A percentile compares a stretch with the other conserved stretches of the same genome.
These are phyloP conservation scores for Phytophthora boehmeriae DNA, from an alignment of 352 stramenopile genomes.

Conservation along the genomic window DNA sequence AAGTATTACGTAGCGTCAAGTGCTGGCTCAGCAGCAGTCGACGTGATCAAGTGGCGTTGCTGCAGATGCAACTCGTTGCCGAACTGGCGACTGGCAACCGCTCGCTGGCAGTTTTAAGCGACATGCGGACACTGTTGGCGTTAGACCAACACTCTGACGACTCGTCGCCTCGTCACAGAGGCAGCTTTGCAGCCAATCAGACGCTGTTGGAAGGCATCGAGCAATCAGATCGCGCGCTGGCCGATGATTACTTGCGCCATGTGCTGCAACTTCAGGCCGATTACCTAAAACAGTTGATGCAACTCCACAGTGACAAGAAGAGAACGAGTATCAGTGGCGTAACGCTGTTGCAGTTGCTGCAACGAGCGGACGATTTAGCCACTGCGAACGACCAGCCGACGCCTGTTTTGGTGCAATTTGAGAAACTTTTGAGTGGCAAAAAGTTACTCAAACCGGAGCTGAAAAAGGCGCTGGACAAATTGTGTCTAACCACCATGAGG, in stretches of 20 bases:
- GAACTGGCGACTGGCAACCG: constrained; percentile 65
- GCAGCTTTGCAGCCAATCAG: constrained; percentile 46
- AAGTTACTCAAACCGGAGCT: constrained; percentile 62
- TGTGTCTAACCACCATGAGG: constrained; percentile 69
- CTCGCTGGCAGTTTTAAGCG: constrained; percentile 58
- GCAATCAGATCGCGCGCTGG: constrained; percentile 62
- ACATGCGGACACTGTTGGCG: constrained; percentile 59
- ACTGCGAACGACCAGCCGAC: constrained; percentile 47
- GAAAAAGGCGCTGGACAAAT: constrained; percentile 67
- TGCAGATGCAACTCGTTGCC: constrained; percentile 78
- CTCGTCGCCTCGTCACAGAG: constrained; percentile 17
- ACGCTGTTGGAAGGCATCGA: constrained; percentile 50
- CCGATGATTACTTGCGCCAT: constrained; percentile 57
- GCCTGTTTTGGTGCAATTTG: constrained; percentile 57
- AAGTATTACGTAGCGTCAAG: constrained; percentile 56
- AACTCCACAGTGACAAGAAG: constrained; percentile 64
- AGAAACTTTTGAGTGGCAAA: constrained; percentile 70
- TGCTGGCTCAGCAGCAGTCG: constrained; percentile 50
- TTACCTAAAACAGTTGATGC: constrained; percentile 59
- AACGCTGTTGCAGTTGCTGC: constrained; percentile 50
- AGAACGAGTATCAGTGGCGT: constrained; percentile 24
- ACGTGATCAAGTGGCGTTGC: constrained; percentile 60
- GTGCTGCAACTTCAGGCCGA: constrained; percentile 61
- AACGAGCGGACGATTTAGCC: constrained; percentile 28
- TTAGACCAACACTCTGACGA: constrained; percentile 37